phyloP scores from a whole-genome alignment of 257 asterid species.

The Schizonepeta tenuifolia region DNA sequence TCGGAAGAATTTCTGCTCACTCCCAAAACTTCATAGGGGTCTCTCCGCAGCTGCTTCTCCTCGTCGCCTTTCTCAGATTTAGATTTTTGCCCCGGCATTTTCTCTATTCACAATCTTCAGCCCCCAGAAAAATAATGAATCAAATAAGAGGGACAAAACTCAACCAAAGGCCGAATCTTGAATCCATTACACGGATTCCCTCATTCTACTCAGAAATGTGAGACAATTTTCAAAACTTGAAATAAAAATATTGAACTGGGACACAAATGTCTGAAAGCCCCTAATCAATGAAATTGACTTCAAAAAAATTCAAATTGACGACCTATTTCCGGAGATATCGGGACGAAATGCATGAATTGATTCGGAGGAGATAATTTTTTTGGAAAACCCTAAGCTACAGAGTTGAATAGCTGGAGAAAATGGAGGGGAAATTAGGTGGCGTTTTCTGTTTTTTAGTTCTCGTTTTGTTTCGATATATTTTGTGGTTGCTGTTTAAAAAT shows the following conservation, averaged over 20 bases:
- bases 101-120: constrained; percentile 28
- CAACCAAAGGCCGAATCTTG: constrained; percentile 43
- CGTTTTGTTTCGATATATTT: constrained; percentile 18
- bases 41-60: constrained; percentile 75
- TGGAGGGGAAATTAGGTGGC: constrained; percentile 64
- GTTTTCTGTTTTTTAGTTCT: constrained; percentile 35
- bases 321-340: not conserved
- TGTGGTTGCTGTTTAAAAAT: constrained; percentile 40
- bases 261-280: constrained; percentile 36
- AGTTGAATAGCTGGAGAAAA: constrained; percentile 37
- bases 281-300: constrained; percentile 17
- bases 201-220: constrained; percentile 42
- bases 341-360: not conserved
- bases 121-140: constrained; percentile 17
- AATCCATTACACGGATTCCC: constrained; percentile 33
- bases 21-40: constrained; percentile 96
- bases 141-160: constrained; percentile 33
- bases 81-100: constrained; percentile 81
- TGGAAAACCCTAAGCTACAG: constrained; percentile 46
- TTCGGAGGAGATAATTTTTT: not conserved
- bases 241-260: constrained; percentile 12
- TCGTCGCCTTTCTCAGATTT: constrained; percentile 68
- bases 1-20: constrained; percentile 79
- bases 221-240: constrained; percentile 26
- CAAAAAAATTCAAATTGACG: constrained; percentile 20